Percentiles rank a stretch among this genome's conserved stretches.
Conservation (phyloP, 371 early-diverging fungal species). For the Apophysomyces elegans region DNA sequence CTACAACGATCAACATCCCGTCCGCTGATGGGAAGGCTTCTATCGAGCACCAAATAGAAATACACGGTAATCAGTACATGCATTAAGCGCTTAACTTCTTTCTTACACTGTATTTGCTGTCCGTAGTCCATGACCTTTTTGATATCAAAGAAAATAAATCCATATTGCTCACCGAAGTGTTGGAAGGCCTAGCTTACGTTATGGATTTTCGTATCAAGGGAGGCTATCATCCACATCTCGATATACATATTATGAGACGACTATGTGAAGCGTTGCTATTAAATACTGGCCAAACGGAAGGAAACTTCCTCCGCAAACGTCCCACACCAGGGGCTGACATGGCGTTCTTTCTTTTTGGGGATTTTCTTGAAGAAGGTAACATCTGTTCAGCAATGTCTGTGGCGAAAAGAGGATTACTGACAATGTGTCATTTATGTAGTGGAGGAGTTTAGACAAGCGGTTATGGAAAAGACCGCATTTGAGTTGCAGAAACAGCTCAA, state of each 20-base stretch:
- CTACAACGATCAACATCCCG: constrained; percentile 43
- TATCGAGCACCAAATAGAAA: constrained; percentile 85
- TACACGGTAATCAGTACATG: constrained; percentile 66
- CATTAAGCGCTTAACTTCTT: constrained; percentile 21
- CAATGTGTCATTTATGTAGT: constrained; percentile 18
- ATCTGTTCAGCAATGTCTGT: no score
- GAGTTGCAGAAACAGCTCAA: constrained; percentile 80
- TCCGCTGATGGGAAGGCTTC: constrained; percentile 68
- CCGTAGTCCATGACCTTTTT: constrained; percentile 64
- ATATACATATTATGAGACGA: constrained; percentile 80
- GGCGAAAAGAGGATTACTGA: no score
- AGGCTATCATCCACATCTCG: constrained; percentile 82
- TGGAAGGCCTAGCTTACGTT: constrained; percentile 90
- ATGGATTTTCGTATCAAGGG: constrained; percentile 92
- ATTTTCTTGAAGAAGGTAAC: constrained; percentile 87
- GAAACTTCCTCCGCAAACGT: constrained; percentile 62
- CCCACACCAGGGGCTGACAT: constrained; percentile 82
- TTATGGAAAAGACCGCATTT: constrained; percentile 73
- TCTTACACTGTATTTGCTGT: constrained; percentile 12
- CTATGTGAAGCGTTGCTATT: constrained; percentile 85
- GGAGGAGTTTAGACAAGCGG: constrained; percentile 73
- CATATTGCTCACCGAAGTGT: constrained; percentile 82
- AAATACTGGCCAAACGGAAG: constrained; percentile 71
- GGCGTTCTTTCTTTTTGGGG: constrained; percentile 90
- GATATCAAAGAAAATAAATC: constrained; percentile 72